Evolutionary conservation across 1,139 yeast species (phyloP), one percentile per base, ranked within the genome.

Genomic region (Hansenula lynferdii): DNA sequence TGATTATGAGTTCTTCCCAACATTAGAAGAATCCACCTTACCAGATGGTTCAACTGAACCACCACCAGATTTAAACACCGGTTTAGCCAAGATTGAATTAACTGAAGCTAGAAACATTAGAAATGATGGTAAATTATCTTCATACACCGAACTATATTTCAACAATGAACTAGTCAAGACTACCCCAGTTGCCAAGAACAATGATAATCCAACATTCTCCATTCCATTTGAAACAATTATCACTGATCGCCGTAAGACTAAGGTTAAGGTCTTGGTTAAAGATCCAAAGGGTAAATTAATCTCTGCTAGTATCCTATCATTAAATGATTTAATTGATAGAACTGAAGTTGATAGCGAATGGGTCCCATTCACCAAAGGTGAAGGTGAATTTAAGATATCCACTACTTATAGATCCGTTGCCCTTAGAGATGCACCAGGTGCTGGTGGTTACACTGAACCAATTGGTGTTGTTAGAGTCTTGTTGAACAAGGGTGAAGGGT

Each of bases 51-150:
- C 94, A 9, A 69, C 74, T 36, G 82, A 78, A 49, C 90, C 95
- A 35, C 89, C 95, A 34, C 96, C 96, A 37, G 96, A 89, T 50
- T 77, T 87, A 60, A 89, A 87, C 62, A 86, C 97, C 16, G 98
- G 98, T 70, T 82, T 92, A 53, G 79, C 84, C 21, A 75, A 81
- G 54, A 60, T 84, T 36, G 61, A 58, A 28, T 42, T 54, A 8
- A 48, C 47, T 15, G 58, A 50, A 33, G 31, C 53, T 15, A 51
- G 48, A 44, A 45, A 43, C 35, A 44, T 53, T 20, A 57, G 54
- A 42, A 60, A 65, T 57, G 55, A 59, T n/a, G 73, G 68, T 31
- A 68, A 75, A 49, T 68, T 79, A 25, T 64, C 85, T n/a, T 69
- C 89, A 2, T 84, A 69, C 59, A 89, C 82, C 30, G 95, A 89